A percentile compares a stretch with the other conserved stretches of the same genome.
phyloP scores from a whole-genome alignment of 148 eudicot species.

The Amaranthus palmeri region DNA sequence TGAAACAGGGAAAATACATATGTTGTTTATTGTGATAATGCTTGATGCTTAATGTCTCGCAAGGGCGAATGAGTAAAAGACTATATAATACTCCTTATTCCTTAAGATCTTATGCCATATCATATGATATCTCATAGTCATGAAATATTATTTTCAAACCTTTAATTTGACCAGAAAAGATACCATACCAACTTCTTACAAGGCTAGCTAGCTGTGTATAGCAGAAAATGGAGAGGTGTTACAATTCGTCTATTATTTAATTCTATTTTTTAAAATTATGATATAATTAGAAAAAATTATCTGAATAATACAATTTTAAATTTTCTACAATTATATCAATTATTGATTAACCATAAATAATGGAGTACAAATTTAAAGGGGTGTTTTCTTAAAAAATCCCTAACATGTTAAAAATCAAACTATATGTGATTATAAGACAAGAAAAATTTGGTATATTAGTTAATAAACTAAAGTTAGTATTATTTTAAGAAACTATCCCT shows the following conservation, averaged over 20 bases:
- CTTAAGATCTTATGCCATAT: conserved; percentile 24
- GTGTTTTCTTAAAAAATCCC: no score
- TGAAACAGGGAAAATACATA: no score
- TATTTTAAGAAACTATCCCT: no score
- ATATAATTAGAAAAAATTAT: neutral
- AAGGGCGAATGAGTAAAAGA: no score
- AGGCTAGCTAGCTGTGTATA: neutral
- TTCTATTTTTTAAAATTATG: neutral
- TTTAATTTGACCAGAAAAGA: conserved; percentile 50
- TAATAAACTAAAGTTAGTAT: no score
- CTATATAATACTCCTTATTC: conserved; percentile 7
- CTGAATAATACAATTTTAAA: neutral
- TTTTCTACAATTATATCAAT: neutral
- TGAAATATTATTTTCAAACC: conserved; percentile 9
- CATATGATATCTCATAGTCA: conserved; percentile 23
- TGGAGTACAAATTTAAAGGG: neutral
- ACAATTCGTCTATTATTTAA: conserved; percentile 1
- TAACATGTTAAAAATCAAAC: no score
- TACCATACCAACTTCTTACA: conserved; percentile 21
- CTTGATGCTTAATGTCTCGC: no score
- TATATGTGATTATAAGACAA: no score
- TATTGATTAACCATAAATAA: neutral
- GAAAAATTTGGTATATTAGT: no score
- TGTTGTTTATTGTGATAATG: no score
- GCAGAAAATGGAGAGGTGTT: neutral